Conservation (phyloP, 768 basidiomycete genomes). For the Tylopilus subfusipes region DNA sequence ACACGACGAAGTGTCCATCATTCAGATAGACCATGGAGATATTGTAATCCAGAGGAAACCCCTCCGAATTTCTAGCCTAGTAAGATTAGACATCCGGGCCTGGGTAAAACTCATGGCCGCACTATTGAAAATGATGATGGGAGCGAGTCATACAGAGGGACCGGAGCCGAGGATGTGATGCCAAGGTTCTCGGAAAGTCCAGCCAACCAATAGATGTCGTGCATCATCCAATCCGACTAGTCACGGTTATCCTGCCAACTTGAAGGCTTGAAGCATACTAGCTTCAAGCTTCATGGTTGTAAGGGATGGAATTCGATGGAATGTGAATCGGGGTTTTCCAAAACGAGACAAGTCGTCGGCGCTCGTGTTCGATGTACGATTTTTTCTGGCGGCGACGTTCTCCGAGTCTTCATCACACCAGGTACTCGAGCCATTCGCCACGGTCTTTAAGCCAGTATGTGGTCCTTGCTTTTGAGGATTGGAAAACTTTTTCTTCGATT, state of each 20-base stretch:
- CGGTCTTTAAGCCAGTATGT: background rate
- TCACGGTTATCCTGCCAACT: background rate
- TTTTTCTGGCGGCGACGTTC: background rate
- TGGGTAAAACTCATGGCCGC: background rate
- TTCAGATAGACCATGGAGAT: background rate
- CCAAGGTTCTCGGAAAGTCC: background rate
- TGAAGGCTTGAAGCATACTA: too few species aligned
- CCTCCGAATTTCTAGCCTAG: background rate
- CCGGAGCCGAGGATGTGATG: background rate
- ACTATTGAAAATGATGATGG: background rate
- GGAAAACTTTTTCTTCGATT: background rate
- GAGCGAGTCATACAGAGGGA: background rate
- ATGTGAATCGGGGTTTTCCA: constrained; percentile 17
- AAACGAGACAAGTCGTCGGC: constrained; percentile 22
- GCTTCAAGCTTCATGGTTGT: background rate
- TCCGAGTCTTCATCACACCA: background rate
- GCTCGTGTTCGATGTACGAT: constrained; percentile 5
- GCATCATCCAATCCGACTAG: too few species aligned
- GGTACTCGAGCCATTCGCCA: too few species aligned
- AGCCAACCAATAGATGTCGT: too few species aligned
- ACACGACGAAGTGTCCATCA: background rate
- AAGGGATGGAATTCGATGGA: too few species aligned
- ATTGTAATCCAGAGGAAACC: too few species aligned
- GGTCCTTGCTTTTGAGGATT: too few species aligned
- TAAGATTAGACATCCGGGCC: too few species aligned